Percentiles rank a stretch among this genome's conserved stretches.
Evolutionary conservation across 345 rosid species (phyloP).

Genomic region (Pelargonium nanum): DNA sequence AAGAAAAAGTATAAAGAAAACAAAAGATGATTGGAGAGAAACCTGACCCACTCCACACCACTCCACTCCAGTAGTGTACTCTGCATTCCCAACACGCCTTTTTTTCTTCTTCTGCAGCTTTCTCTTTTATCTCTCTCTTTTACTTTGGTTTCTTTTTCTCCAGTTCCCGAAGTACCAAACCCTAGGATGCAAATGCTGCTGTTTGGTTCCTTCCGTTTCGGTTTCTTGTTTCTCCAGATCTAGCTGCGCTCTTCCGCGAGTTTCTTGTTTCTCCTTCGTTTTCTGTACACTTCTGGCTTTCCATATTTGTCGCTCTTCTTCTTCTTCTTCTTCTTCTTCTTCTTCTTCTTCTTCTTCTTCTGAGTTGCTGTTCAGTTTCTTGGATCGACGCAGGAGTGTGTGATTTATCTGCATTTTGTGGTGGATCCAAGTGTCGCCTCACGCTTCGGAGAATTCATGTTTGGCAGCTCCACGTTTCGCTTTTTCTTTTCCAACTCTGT

Average conservation of each 20-base stretch:
- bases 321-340: no score
- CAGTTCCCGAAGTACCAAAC: neutral
- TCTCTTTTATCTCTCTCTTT: neutral
- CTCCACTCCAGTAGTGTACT: no score
- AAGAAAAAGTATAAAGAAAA: neutral
- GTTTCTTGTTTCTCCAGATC: neutral
- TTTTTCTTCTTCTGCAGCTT: neutral
- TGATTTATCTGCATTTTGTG: slow-evolving; percentile 15
- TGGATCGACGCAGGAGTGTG: slow-evolving; percentile 8
- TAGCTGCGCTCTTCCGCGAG: neutral
- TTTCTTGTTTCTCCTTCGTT: neutral
- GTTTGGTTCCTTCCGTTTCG: no score
- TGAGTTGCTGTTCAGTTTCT: neutral
- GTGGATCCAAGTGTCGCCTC: slow-evolving; percentile 14
- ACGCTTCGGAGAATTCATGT: neutral
- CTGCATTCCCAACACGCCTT: neutral
- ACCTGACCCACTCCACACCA: neutral
- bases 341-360: neutral
- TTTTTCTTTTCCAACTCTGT: slow-evolving; percentile 4
- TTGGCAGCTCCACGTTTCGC: neutral
- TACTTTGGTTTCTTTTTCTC: neutral
- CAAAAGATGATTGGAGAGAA: neutral
- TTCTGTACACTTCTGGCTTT: neutral
- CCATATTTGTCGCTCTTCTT: neutral
- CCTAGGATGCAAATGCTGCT: neutral